Percentiles rank a stretch among this genome's conserved stretches.
Conservation (phyloP, 129 eudicot species). For the Oenanthe sinensis region DNA sequence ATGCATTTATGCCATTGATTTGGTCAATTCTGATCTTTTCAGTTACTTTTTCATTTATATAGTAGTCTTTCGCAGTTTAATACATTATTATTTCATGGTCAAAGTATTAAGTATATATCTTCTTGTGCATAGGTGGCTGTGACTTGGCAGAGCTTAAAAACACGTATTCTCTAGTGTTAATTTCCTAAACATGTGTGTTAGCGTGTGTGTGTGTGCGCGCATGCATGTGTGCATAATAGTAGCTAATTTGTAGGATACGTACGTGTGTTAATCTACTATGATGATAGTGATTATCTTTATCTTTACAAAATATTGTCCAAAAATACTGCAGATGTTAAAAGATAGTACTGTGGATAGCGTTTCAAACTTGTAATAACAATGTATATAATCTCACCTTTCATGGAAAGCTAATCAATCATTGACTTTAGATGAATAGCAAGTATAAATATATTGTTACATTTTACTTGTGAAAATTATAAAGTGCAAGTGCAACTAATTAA, state of each 20-base stretch:
- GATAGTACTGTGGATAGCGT: neutral
- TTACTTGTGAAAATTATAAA: too few species aligned
- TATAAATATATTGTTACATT: neutral
- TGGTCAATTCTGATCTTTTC: too few species aligned
- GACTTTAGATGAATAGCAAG: neutral
- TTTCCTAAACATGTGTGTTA: too few species aligned
- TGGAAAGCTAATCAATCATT: neutral
- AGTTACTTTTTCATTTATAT: too few species aligned
- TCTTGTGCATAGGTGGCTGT: too few species aligned
- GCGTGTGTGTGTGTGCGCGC: neutral
- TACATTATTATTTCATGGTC: too few species aligned
- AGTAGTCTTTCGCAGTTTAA: too few species aligned
- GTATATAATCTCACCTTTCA: neutral
- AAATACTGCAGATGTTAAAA: neutral
- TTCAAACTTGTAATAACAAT: neutral
- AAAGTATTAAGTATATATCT: too few species aligned
- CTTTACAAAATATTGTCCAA: too few species aligned
- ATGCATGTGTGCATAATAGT: neutral
- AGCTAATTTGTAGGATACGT: neutral
- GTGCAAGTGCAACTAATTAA: neutral
- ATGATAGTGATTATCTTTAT: neutral
- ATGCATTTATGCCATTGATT: neutral
- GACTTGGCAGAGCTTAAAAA: too few species aligned
- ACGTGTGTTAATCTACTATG: neutral
- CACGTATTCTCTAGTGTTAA: too few species aligned